A percentile compares a stretch with the other conserved stretches of the same genome.
phyloP scores from a whole-genome alignment of 148 eudicot species.

The Rhododendron ferrugineum region DNA sequence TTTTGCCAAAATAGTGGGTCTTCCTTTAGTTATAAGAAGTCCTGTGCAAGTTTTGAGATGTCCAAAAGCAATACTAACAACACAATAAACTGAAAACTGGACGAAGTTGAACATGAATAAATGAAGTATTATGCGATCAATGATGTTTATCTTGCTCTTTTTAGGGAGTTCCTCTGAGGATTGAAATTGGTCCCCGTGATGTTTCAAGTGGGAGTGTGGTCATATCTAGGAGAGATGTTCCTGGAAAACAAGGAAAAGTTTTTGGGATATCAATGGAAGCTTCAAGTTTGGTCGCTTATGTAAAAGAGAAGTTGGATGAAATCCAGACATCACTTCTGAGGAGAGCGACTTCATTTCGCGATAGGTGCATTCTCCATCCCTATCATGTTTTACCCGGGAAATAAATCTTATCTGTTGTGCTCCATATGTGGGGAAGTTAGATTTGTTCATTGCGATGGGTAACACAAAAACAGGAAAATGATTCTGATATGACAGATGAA shows the following conservation, averaged over 20 bases:
- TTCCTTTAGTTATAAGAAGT: not conserved
- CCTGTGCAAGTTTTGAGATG: not conserved
- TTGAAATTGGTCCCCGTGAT: conserved; percentile 98
- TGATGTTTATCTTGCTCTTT: conserved; percentile 11
- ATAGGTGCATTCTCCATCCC: conserved; percentile 48
- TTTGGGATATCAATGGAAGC: conserved; percentile 95
- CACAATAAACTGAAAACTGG: not conserved
- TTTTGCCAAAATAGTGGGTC: not conserved
- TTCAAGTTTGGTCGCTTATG: conserved; percentile 50
- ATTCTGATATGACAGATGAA: not conserved
- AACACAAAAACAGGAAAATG: not conserved
- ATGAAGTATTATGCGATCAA: not conserved
- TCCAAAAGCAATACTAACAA: not conserved
- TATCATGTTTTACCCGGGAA: not conserved
- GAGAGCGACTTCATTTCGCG: conserved; percentile 70
- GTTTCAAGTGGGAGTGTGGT: conserved; percentile 80
- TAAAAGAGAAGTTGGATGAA: conserved; percentile 68
- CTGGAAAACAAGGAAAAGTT: conserved; percentile 95
- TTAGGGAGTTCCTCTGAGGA: conserved; percentile 90
- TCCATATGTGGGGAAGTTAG: not conserved
- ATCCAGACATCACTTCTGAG: conserved; percentile 70
- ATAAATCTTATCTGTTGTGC: not conserved
- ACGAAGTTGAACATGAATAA: not conserved
- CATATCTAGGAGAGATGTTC: conserved; percentile 91
- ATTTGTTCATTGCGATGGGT: not conserved